Evolutionary conservation across 331 rosid species (phyloP).

Genomic region (Rhamnella rubrinervis): DNA sequence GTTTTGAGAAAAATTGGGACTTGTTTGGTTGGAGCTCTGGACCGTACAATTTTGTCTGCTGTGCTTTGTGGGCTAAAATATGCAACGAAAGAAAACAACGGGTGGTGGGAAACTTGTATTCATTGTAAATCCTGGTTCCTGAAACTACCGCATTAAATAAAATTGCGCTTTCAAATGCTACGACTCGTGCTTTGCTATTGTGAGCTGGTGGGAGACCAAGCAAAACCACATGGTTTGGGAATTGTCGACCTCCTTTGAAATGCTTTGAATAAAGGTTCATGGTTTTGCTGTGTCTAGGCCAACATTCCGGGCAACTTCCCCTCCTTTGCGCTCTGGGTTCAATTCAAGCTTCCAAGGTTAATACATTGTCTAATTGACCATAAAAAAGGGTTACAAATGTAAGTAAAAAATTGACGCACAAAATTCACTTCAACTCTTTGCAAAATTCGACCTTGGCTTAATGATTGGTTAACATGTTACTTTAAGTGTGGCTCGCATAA

Average conservation of each 20-base stretch:
- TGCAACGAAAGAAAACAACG: slow-evolving; percentile 18
- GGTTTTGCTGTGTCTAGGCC: slow-evolving; percentile 28
- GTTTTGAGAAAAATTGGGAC: slow-evolving; percentile 6
- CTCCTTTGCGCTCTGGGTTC: slow-evolving; percentile 17
- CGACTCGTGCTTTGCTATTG: slow-evolving; percentile 4
- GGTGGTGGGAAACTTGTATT: background rate
- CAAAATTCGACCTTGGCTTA: background rate
- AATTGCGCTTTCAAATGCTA: slow-evolving; percentile 2
- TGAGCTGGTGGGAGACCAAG: slow-evolving; percentile 51
- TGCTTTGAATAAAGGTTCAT: slow-evolving; percentile 11
- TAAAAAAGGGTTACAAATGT: too few species aligned
- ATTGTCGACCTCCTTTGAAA: background rate
- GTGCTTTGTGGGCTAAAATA: slow-evolving; percentile 14
- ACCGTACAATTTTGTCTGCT: slow-evolving; percentile 40
- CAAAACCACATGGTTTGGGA: slow-evolving; percentile 32
- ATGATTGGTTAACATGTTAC: slow-evolving; percentile 30
- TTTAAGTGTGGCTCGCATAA: slow-evolving; percentile 36
- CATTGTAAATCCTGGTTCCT: background rate
- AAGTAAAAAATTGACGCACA: too few species aligned
- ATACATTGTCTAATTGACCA: too few species aligned
- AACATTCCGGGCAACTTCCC: slow-evolving; percentile 28
- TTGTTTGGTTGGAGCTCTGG: slow-evolving; percentile 19
- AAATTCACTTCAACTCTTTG: too few species aligned
- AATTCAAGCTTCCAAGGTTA: background rate
- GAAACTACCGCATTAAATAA: slow-evolving; percentile 21